phyloP scores from a whole-genome alignment of 2,329 filamentous ascomycete genomes.

The Xylariaceae sp. region DNA sequence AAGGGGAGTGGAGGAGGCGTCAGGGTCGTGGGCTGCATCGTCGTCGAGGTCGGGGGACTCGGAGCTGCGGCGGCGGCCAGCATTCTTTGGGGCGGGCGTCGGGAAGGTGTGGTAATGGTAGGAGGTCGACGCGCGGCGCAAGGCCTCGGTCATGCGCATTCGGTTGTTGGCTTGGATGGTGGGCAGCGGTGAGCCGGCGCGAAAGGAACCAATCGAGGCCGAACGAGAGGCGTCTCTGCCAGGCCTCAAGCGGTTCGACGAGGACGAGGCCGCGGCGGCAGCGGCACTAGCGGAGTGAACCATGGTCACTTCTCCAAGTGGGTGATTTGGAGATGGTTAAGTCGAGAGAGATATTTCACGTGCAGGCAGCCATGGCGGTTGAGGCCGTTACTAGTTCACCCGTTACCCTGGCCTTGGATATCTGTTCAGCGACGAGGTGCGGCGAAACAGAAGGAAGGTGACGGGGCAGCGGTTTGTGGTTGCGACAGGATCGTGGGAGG shows the following conservation, averaged over 20 bases:
- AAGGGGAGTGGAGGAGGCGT: constrained; percentile 65
- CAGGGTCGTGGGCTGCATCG: constrained; percentile 29
- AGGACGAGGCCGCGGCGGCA: constrained; percentile 14
- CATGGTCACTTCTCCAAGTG: constrained; percentile 13
- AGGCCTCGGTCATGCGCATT: constrained; percentile 9
- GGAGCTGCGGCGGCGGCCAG: constrained; percentile 41
- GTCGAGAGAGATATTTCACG: too few relatives aligned
- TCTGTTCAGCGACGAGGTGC: too few relatives aligned
- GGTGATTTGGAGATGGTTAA: too few relatives aligned
- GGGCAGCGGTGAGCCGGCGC: constrained; percentile 31
- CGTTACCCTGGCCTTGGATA: too few relatives aligned
- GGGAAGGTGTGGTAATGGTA: constrained; percentile 80
- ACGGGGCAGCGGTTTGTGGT: too few relatives aligned
- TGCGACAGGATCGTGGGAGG: too few relatives aligned
- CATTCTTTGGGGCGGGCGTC: constrained; percentile 65
- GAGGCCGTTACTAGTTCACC: too few relatives aligned
- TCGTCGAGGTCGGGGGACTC: constrained; percentile 25
- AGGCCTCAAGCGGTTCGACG: constrained; percentile 16
- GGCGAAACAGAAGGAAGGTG: too few relatives aligned
- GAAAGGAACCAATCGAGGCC: constrained; percentile 28
- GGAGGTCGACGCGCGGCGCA: constrained; percentile 34
- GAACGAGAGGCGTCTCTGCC: constrained; percentile 16
- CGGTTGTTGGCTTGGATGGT: constrained; percentile 14
- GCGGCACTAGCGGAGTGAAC: constrained; percentile 20
- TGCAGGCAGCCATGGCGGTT: too few relatives aligned